Base-by-base conservation (phyloP, 2,329 filamentous ascomycete genomes). In the Talaromyces sp. region DNA sequence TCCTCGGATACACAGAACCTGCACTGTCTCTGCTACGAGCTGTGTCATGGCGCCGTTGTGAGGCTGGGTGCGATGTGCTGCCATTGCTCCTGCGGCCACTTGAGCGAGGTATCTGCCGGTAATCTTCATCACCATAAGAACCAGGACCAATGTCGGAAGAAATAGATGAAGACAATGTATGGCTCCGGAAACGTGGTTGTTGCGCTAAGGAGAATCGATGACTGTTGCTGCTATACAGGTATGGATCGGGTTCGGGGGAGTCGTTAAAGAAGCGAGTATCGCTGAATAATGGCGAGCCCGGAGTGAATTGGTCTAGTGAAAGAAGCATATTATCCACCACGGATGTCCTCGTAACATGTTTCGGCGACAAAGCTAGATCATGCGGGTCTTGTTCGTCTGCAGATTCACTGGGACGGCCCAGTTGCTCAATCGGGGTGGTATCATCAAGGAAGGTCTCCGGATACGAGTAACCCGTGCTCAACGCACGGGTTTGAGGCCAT, bases 271-370 rank as follows among this genome's bases (percentile, higher is more conserved):
- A 67, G 24, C 74, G 73, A 63, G 75, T 74, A 60, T 78, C 76
- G 47, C 76, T 75, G 57, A 78, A 66, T 9, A 76, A 63, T 3
- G 75, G 75, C 43, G 77, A 73, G 13, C 73, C 70, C 2, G 74
- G 68, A 47, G 87, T 89, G 74, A 94, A 88, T 77, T 94, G 90
- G 78, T 97, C 94, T 68, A 99, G 88, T 47, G 93, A 97, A 69
- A 95, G 83, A 67, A 98, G 87, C 90, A 99, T 95, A 77, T 97
- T 96, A 78, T 95, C 90, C 66, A 99, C 92, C 70, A 99, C 88
- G 41, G 93, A 97, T 74, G 96, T 92, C 70, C 94, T 88, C 47
- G 91, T 92, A 68, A 91, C 87, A 75, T 91, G 87, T 67, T 88
- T 84, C 58, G 90, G 87, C 60, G 89, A 89, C 72, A 96, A 84